These are phyloP conservation scores for Suhomyces sp. DNA, from an alignment of 805 yeast genomes.

Conservation along the genomic window DNA sequence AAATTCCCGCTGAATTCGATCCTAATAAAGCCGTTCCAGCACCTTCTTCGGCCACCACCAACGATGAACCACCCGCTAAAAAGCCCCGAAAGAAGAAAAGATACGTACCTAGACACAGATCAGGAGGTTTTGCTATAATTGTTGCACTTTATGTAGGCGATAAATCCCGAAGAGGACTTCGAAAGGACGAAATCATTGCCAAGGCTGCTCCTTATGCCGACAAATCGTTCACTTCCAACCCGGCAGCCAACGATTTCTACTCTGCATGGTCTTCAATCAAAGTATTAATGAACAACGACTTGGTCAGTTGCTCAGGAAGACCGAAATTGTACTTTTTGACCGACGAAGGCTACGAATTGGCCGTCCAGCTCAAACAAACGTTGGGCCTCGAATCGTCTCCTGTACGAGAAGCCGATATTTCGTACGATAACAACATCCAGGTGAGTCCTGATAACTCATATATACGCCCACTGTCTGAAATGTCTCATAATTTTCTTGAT, in stretches of 20 bases:
- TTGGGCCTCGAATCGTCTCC: conserved; percentile 32
- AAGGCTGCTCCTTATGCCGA: conserved; percentile 56
- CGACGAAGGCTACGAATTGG: conserved; percentile 65
- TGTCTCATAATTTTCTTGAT: not conserved
- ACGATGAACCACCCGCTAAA: not conserved
- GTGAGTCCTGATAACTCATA: conserved; percentile 21
- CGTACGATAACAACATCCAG: conserved; percentile 36
- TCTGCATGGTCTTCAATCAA: conserved; percentile 76
- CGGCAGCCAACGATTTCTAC: conserved; percentile 58
- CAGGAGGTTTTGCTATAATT: conserved; percentile 84
- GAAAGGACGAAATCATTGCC: conserved; percentile 56
- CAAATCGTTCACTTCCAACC: conserved; percentile 55
- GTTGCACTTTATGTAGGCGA: conserved; percentile 55
- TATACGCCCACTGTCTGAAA: not conserved
- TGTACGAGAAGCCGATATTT: conserved; percentile 17
- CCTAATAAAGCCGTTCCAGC: not conserved
- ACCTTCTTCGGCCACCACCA: not conserved
- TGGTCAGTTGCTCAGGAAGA: conserved; percentile 54
- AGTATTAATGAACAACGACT: conserved; percentile 56
- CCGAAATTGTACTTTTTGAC: conserved; percentile 64
- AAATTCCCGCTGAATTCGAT: conserved; percentile 39
- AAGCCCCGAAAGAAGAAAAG: conserved; percentile 18
- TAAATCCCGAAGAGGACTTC: conserved; percentile 50
- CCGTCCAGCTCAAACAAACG: conserved; percentile 50
- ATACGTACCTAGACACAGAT: conserved; percentile 69